Percentiles rank a stretch among this genome's conserved stretches.
These are phyloP conservation scores for Candida tunisiensis DNA, from an alignment of 1,139 yeast species.

Conservation along the genomic window DNA sequence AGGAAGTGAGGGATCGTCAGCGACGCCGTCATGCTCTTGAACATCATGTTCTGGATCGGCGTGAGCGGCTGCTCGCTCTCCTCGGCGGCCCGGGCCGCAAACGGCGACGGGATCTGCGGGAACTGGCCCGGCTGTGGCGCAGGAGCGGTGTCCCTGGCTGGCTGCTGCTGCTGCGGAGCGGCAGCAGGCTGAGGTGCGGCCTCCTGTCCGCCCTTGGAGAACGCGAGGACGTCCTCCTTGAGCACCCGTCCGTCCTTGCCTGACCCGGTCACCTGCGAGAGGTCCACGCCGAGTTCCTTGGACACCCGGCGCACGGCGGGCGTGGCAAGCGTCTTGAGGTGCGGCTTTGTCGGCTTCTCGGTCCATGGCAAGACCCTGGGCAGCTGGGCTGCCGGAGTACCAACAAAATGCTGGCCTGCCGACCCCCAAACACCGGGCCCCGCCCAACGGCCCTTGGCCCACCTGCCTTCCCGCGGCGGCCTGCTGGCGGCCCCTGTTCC, in stretches of 20 bases:
- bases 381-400: no score
- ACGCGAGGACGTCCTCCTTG: slow-evolving; percentile 17
- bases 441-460: no score
- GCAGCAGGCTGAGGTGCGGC: neutral
- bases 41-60: slow-evolving; percentile 18
- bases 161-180: neutral
- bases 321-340: slow-evolving; percentile 13
- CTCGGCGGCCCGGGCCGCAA: slow-evolving; percentile 2
- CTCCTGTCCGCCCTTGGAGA: slow-evolving; percentile 2
- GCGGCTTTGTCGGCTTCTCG: no score
- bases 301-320: slow-evolving; percentile 20
- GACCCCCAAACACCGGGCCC: no score
- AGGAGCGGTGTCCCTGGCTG: slow-evolving; percentile 1
- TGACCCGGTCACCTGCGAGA: slow-evolving; percentile 12
- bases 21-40: slow-evolving; percentile 18
- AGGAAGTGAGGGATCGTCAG: slow-evolving; percentile 19
- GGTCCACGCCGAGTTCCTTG: slow-evolving; percentile 13
- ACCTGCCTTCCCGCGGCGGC: no score
- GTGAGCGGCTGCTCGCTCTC: slow-evolving; percentile 11
- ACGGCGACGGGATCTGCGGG: slow-evolving; percentile 2
- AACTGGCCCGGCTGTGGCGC: slow-evolving; percentile 1
- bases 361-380: no score
- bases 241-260: slow-evolving; percentile 20
- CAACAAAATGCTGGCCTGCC: no score
- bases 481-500: neutral